Percentiles rank a stretch among this genome's conserved stretches.
These are phyloP conservation scores for Auricularia auricula-judae DNA, from an alignment of 768 basidiomycete genomes.

Conservation along the genomic window DNA sequence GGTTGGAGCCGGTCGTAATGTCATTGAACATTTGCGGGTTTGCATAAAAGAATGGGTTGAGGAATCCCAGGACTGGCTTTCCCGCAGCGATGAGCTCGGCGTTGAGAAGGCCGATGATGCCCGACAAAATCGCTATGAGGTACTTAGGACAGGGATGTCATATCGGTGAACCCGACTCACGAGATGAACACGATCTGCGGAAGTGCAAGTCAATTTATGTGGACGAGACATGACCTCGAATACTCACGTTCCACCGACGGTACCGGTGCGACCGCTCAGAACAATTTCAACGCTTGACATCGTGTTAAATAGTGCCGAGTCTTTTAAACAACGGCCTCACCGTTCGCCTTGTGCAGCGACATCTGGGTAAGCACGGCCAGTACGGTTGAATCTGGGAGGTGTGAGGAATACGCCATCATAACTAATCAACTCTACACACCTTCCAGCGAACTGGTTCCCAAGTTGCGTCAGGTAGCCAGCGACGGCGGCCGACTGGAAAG, in stretches of 20 bases:
- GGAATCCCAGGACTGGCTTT: conserved; percentile 8
- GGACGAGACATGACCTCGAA: background rate
- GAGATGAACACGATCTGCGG: background rate
- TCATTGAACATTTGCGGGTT: conserved; percentile 22
- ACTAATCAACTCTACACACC: conserved; percentile 24
- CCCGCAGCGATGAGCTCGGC: conserved; percentile 7
- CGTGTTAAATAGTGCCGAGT: background rate
- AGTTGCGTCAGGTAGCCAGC: conserved; percentile 23
- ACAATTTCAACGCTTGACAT: conserved; percentile 40
- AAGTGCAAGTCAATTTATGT: background rate
- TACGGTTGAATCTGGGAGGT: conserved; percentile 8
- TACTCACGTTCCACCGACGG: conserved; percentile 37
- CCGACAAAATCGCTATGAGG: conserved; percentile 16
- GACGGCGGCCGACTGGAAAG: conserved; percentile 21
- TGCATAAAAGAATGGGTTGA: conserved; percentile 22
- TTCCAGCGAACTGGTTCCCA: conserved; percentile 38
- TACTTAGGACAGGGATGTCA: conserved; percentile 23
- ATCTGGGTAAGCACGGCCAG: conserved; percentile 25
- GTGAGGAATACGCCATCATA: background rate
- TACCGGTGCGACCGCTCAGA: conserved; percentile 29
- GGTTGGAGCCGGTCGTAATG: conserved; percentile 52
- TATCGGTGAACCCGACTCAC: conserved; percentile 7
- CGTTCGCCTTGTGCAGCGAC: conserved; percentile 34
- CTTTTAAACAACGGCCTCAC: background rate
- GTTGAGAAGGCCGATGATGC: conserved; percentile 10